Base-by-base conservation (phyloP, 768 basidiomycete species). In the Pisolithus orientalis region DNA sequence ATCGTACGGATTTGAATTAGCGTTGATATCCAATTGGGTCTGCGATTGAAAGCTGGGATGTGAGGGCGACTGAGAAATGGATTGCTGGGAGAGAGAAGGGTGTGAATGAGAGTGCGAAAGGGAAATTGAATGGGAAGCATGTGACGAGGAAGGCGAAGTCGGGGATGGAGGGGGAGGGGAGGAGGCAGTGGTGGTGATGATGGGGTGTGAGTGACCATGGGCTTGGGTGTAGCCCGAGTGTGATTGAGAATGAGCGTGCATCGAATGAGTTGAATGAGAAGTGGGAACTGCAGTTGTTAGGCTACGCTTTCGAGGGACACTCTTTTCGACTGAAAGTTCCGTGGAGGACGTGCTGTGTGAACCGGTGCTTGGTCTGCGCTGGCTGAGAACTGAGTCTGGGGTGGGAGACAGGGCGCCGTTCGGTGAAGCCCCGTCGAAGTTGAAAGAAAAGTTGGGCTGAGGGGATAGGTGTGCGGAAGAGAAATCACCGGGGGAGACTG, bases 251-350 rank as follows among this genome's bases (percentile, higher is more conserved):
- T 67, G 66, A 2, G 59, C 57, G 40, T 64, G 65, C 39, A 58
- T 46, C 51, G 43, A n/a, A 46, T 64, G 64, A 31, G 51, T 3
- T 4, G 40, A n/a, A 3, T 54, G 39, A 10, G 64, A 54, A 61
- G 66, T 40, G 70, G 79, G 72, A 16, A 76, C 64, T 3, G 69
- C 64, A 48, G 70, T 67, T 2, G 73, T 80, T 61, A 86, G 83
- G 62, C 82, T 84, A 53, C 86, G 76, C 66, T 87, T 87, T 37
- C 84, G 73, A 1, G 84, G 82, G 9, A 85, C 74, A 42, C 77
- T 77, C 47, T 82, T 78, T 52, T 74, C 67, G 9, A 74, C 72
- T 1, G 44, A 52, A 34, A 68, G 59, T 9, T 82, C 76, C 24
- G 80, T 77, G 28, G 80, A 73, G 21, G 82, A 74, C 16, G 68